Conservation (phyloP, 495 filamentous ascomycete species). For the Annulohypoxylon maeteangense region DNA sequence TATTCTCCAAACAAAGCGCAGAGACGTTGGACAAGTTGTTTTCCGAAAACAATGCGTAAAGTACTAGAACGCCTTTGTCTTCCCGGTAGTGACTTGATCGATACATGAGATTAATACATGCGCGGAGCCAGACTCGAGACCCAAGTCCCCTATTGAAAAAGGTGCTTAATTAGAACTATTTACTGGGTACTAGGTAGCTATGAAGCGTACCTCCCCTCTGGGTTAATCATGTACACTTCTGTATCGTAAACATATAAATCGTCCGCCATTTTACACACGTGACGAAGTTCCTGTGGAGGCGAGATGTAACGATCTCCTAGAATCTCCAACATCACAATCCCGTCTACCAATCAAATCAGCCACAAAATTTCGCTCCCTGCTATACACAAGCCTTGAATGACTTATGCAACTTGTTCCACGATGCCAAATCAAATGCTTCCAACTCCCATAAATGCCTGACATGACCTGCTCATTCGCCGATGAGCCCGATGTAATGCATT, state of each 20-base stretch:
- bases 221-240: neutral
- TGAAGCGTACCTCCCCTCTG: neutral
- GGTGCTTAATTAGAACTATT: neutral
- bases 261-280: neutral
- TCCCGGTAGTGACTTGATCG: neutral
- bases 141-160: neutral
- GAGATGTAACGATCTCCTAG: neutral
- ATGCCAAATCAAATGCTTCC: conserved; percentile 33
- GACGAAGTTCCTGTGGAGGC: neutral
- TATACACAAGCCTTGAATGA: neutral
- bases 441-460: conserved; percentile 14
- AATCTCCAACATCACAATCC: neutral
- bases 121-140: neutral
- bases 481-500: conserved; percentile 27
- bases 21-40: neutral
- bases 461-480: neutral
- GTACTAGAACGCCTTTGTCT: conserved; percentile 8
- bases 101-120: neutral
- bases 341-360: neutral
- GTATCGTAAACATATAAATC: conserved; percentile 2
- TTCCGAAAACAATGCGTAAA: conserved; percentile 41
- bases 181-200: neutral
- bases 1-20: conserved; percentile 27
- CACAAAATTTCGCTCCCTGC: neutral
- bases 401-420: conserved; percentile 3